Evolutionary conservation across 164 flowering plant species (phyloP), one percentile per base, ranked within the genome.

Genomic region (Tinospora cordifolia): DNA sequence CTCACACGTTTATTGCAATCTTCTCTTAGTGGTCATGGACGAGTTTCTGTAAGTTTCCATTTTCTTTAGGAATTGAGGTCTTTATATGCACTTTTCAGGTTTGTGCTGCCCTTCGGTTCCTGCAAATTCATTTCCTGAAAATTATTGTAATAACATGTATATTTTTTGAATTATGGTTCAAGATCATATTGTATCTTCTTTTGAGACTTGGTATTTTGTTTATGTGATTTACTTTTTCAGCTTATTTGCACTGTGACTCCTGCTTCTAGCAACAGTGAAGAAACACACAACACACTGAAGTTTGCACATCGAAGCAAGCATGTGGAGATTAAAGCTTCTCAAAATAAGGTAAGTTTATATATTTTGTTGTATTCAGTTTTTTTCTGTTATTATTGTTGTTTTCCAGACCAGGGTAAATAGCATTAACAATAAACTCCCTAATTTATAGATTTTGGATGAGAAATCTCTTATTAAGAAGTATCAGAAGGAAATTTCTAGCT

Each of bases 231-330:
- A 11, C 9, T 49, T 54, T 36, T 73, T 62, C 70, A 90, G 96
- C 88, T 90, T 75, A 90, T 90, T 75, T 90, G 96, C 79, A 88
- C 89, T 6, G 85, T 90, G n/a, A 90, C 96, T 39, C 96, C 96
- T 69, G 91, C 96, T 59, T 88, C 93, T 36, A 86, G 90, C 74
- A 88, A 81, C 73, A 85, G 83, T 70, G 93, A 90, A 71, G 96
- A 90, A 74, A 90, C 96, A 21, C 93, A 88, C 78, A 90, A 88
- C 78, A 90, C 96, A 40, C 62, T 88, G 62, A 90, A 90, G 76
- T 90, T 90, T 83, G 93, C 96, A 49, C 87, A 85, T 78, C 81
- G 93, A 30, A 82, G 86, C 77, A 90, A 90, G 78, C 86, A 78
- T 73, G 88, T 90, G 36, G 96, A 90, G 80, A 85, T 90, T 36